Percentiles rank a stretch among this genome's conserved stretches.
These are phyloP conservation scores for Myriangium duriaei DNA, from an alignment of 2,329 filamentous ascomycete genomes.

Conservation along the genomic window DNA sequence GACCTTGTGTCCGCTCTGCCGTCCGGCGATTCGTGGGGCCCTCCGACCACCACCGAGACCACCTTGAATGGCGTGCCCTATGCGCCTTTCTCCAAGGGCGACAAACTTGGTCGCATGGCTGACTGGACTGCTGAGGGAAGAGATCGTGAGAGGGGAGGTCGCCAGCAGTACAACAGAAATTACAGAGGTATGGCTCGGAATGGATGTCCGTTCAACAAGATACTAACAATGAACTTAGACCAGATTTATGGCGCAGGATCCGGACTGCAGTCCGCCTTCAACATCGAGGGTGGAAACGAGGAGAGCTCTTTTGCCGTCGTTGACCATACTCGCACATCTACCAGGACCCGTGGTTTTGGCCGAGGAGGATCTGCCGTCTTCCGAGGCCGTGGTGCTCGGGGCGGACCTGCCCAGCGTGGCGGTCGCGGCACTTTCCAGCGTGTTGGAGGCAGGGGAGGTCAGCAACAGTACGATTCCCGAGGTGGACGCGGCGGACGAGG, in stretches of 20 bases:
- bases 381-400: slow-evolving; percentile 58
- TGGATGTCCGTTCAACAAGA: no score
- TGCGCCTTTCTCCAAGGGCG: slow-evolving; percentile 94
- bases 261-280: slow-evolving; percentile 66
- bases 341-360: slow-evolving; percentile 68
- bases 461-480: slow-evolving; percentile 60
- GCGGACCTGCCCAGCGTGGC: slow-evolving; percentile 57
- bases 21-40: slow-evolving; percentile 55
- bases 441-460: slow-evolving; percentile 53
- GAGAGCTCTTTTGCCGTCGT: slow-evolving; percentile 97
- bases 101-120: slow-evolving; percentile 97
- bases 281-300: slow-evolving; percentile 83
- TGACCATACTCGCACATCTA: slow-evolving; percentile 79
- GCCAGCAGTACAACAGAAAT: slow-evolving; percentile 83
- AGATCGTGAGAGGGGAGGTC: slow-evolving; percentile 61
- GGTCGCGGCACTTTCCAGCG: slow-evolving; percentile 63
- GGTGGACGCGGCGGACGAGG: slow-evolving; percentile 57
- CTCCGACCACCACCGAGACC: slow-evolving; percentile 67
- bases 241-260: slow-evolving; percentile 87
- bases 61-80: slow-evolving; percentile 92
- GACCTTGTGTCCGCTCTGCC: slow-evolving; percentile 37
- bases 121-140: slow-evolving; percentile 94
- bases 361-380: slow-evolving; percentile 84
- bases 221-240: no score
- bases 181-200: slow-evolving; percentile 67